A percentile compares a stretch with the other conserved stretches of the same genome.
These are phyloP conservation scores for Martiniozyma asiatica DNA, from an alignment of 1,139 yeast genomes.

Conservation along the genomic window DNA sequence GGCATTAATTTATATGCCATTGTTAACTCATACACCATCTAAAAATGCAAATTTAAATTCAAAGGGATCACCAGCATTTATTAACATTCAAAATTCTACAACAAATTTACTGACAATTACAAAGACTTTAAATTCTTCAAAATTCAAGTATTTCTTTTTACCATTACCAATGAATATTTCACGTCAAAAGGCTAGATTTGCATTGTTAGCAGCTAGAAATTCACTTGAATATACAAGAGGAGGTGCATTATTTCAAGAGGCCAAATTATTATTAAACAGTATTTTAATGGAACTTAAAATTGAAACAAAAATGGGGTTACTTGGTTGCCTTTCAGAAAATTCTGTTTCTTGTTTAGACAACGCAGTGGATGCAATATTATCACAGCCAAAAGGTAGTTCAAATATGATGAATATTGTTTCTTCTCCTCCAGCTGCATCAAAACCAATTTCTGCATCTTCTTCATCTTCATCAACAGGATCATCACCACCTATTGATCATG, in stretches of 20 bases:
- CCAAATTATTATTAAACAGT: constrained; percentile 41
- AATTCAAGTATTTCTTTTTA: constrained; percentile 28
- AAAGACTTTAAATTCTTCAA: constrained; percentile 33
- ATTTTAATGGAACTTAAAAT: constrained; percentile 36
- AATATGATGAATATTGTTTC: too few species aligned
- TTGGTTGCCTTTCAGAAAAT: constrained; percentile 49
- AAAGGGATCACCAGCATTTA: constrained; percentile 43
- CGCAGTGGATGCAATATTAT: constrained; percentile 42
- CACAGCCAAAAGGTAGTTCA: constrained; percentile 19
- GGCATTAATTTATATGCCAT: constrained; percentile 68
- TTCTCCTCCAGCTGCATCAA: too few species aligned
- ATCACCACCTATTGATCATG: background rate
- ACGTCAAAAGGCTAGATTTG: constrained; percentile 53
- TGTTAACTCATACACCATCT: constrained; percentile 35
- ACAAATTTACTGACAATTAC: constrained; percentile 52
- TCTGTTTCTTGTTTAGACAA: constrained; percentile 45
- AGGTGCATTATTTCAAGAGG: constrained; percentile 66
- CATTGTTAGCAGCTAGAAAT: constrained; percentile 66
- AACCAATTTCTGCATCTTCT: constrained; percentile 5
- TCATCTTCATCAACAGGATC: background rate
- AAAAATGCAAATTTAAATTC: too few species aligned
- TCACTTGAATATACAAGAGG: constrained; percentile 75
- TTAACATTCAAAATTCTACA: constrained; percentile 61
- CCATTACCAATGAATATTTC: constrained; percentile 68
- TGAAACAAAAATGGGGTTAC: constrained; percentile 40